Evolutionary conservation across 2,329 filamentous ascomycete species (phyloP), one percentile per base, ranked within the genome.

Genomic region (Hypoxylon sp.): DNA sequence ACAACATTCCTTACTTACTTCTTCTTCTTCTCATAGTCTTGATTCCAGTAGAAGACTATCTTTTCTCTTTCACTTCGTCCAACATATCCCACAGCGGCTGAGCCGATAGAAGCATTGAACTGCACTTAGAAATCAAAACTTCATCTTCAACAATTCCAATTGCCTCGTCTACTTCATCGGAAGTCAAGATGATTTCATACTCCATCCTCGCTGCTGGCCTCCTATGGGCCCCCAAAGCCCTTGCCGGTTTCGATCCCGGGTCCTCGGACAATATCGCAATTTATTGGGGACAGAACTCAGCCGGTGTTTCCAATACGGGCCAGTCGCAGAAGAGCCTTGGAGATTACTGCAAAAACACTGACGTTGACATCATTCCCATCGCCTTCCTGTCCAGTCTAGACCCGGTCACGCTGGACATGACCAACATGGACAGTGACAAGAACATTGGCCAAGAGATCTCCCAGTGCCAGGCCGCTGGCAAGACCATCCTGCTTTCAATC

Each of bases 401-500:
- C 40, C 82, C 83, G 11, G 78, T 80, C 0, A 79, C 82, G 36
- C 76, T 89, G 64, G 89, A 91, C 75, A 87, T 91, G 71, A 84
- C 88, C 40, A 89, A 90, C 60, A 84, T 92, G 56, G 88, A 83
- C 85, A 88, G 79, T 73, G 83, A 75, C 7, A 32, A 53, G 16
- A 54, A 64, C 22, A 61, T 68, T 26, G 49, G 65, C 14, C 24
- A 76, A 22, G 83, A 85, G 59, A 84, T 85, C 62, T 74, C 78
- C 44, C 67, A 81, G 5, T 93, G 90, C 77, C 90, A 93, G 75
- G 70, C 77, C 12, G 78, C 87, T 61, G 84, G 85, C 65, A 93
- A 92, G 78, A 91, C 89, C 2, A 87, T 93, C 64, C 75, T 92
- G 48, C 81, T 93, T 11, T 92, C 90, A 4, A 81, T 93, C 45